Conservation (phyloP, 805 yeast species). For the Blastobotrys muscicola region DNA sequence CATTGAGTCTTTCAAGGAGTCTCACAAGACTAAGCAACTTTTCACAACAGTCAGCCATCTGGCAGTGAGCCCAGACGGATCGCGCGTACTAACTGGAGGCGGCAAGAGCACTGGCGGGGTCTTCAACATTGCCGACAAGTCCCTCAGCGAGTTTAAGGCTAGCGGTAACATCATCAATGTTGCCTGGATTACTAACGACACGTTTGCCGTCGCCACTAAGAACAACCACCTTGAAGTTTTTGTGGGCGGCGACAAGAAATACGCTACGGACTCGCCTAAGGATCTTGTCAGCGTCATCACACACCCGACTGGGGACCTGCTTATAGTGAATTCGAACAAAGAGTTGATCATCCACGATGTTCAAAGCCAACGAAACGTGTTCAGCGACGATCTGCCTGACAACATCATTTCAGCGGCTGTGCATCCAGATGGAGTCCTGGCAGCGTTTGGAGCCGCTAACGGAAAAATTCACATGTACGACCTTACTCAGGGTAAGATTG, state of each 20-base stretch:
- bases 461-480: constrained; percentile 33
- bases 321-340: constrained; percentile 1
- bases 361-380: constrained; percentile 1
- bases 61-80: constrained; percentile 4
- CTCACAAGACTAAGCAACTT: constrained; percentile 14
- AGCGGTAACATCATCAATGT: constrained; percentile 12
- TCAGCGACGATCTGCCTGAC: constrained; percentile 1
- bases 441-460: constrained; percentile 32
- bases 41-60: constrained; percentile 8
- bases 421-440: constrained; percentile 43
- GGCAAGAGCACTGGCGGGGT: constrained; percentile 14
- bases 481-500: constrained; percentile 29
- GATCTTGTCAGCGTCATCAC: not conserved
- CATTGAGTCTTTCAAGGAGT: constrained; percentile 2
- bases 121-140: constrained; percentile 6
- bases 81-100: constrained; percentile 13
- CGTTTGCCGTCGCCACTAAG: constrained; percentile 12
- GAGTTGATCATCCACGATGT: constrained; percentile 12
- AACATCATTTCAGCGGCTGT: constrained; percentile 17
- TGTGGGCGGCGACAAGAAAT: not conserved
- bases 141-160: constrained; percentile 4
- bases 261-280: not conserved
- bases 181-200: constrained; percentile 7
- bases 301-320: not conserved
- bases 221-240: constrained; percentile 12